phyloP scores from a whole-genome alignment of 2,329 filamentous ascomycete genomes.

The Ophiostoma ulmi region DNA sequence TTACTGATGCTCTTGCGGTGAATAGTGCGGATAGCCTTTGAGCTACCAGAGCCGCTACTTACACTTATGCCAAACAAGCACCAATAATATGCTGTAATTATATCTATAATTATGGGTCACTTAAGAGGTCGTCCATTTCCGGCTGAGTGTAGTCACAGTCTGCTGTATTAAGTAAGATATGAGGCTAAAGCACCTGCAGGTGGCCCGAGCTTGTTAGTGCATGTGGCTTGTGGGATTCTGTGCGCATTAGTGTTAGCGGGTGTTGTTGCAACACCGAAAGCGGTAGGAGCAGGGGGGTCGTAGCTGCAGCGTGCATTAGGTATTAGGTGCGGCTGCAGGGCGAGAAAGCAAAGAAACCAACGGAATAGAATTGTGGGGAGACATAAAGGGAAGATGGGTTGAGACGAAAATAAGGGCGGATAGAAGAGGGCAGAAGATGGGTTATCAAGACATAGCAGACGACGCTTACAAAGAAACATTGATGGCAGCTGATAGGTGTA shows the following conservation, averaged over 20 bases:
- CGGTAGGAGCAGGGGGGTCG: slow-evolving; percentile 24
- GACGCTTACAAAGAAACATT: not conserved
- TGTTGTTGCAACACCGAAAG: slow-evolving; percentile 26
- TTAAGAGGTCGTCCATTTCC: not conserved
- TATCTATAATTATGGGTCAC: not conserved
- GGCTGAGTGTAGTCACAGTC: not conserved
- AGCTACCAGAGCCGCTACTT: not conserved
- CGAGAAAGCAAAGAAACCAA: slow-evolving; percentile 13
- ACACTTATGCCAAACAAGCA: not conserved
- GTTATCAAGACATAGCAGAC: not conserved
- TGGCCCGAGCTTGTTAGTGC: slow-evolving; percentile 17
- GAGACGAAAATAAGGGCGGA: too few relatives aligned
- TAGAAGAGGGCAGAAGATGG: not conserved
- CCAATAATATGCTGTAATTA: not conserved
- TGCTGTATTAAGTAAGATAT: slow-evolving; percentile 10
- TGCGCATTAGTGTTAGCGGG: slow-evolving; percentile 21
- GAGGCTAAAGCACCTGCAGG: slow-evolving; percentile 15
- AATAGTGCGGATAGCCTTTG: not conserved
- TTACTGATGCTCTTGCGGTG: not conserved
- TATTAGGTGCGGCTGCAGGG: slow-evolving; percentile 21
- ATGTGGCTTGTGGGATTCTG: slow-evolving; percentile 18
- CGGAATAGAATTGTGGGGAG: slow-evolving; percentile 1
- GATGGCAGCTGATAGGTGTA: not conserved
- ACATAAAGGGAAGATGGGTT: not conserved
- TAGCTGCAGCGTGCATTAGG: slow-evolving; percentile 20